Evolutionary conservation across 1,284 basidiomycete genomes (phyloP).

Genomic region (Apiotrichum veenhuisii): DNA sequence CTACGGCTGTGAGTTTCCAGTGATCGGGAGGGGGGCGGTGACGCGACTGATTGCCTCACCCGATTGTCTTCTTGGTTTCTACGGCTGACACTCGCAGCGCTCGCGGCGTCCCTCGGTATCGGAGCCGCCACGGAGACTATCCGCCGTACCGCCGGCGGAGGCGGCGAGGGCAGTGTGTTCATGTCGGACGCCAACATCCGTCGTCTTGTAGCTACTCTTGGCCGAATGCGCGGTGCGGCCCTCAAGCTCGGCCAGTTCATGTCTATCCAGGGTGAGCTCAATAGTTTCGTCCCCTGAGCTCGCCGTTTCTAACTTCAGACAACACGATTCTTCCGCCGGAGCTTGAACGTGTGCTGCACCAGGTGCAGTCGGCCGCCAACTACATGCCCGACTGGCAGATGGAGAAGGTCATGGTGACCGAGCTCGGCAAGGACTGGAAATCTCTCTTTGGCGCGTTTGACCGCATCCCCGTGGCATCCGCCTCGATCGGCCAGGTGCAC

Average conservation of each 20-base stretch:
- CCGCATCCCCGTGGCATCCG: constrained; percentile 86
- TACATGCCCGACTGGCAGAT: constrained; percentile 99
- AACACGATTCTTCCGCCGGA: constrained; percentile 83
- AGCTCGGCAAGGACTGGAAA: constrained; percentile 75
- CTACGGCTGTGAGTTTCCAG: constrained; percentile 71
- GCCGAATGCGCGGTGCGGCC: constrained; percentile 92
- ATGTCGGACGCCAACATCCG: constrained; percentile 86
- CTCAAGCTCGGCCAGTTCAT: constrained; percentile 96
- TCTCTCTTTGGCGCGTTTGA: constrained; percentile 71
- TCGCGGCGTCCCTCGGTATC: constrained; percentile 48
- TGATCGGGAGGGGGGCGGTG: too few species aligned
- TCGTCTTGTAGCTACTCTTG: constrained; percentile 84
- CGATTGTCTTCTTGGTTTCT: constrained; percentile 52
- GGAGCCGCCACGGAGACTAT: constrained; percentile 53
- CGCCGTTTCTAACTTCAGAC: constrained; percentile 51
- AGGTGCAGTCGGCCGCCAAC: constrained; percentile 92
- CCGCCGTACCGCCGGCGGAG: constrained; percentile 42
- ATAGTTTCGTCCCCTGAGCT: not conserved
- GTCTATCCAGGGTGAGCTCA: constrained; percentile 79
- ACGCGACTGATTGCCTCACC: constrained; percentile 52
- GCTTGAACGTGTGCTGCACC: constrained; percentile 79
- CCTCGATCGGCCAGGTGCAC: constrained; percentile 97
- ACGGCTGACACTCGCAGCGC: constrained; percentile 53
- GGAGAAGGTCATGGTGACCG: constrained; percentile 75
- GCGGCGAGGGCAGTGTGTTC: constrained; percentile 55